Conservation (phyloP, 108 stramenopile genomes). For the Ochromonas danica region DNA sequence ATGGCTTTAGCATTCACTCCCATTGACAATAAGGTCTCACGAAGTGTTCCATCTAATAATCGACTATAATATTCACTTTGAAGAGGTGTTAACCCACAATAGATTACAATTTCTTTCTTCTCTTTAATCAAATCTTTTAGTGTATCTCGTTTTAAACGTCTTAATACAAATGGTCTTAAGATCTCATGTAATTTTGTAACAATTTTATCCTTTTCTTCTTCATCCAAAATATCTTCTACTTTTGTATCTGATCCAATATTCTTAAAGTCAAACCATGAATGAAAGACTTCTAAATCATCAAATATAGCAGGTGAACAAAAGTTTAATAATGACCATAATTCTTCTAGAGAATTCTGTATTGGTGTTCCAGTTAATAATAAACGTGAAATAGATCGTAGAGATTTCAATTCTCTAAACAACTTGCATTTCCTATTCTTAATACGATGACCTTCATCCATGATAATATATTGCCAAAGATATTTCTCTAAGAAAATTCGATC, state of each 20-base stretch:
- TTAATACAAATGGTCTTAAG: slow-evolving; percentile 88
- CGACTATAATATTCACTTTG: slow-evolving; percentile 53
- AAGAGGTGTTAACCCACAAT: slow-evolving; percentile 83
- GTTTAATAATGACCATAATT: slow-evolving; percentile 96
- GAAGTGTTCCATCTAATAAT: slow-evolving; percentile 64
- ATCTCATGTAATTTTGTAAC: slow-evolving; percentile 94
- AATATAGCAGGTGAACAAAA: slow-evolving; percentile 97
- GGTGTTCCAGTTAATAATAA: slow-evolving; percentile 95
- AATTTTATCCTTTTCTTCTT: slow-evolving; percentile 79
- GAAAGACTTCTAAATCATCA: slow-evolving; percentile 91
- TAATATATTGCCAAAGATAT: slow-evolving; percentile 75
- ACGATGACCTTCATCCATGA: slow-evolving; percentile 98
- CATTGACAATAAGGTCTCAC: slow-evolving; percentile 36
- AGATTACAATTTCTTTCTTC: slow-evolving; percentile 92
- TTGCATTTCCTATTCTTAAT: slow-evolving; percentile 91
- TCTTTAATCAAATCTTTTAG: slow-evolving; percentile 77
- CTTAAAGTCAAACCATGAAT: slow-evolving; percentile 92
- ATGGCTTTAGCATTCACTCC: background rate
- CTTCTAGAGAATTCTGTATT: slow-evolving; percentile 72
- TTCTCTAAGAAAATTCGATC: slow-evolving; percentile 59
- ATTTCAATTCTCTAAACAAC: slow-evolving; percentile 81
- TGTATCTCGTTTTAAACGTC: slow-evolving; percentile 87
- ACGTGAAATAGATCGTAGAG: slow-evolving; percentile 73
- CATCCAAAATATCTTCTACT: slow-evolving; percentile 71
- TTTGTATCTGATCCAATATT: slow-evolving; percentile 89